Percentiles rank a stretch among this genome's conserved stretches.
Evolutionary conservation across 257 asterid species (phyloP).

Genomic region (Solanum okadae): DNA sequence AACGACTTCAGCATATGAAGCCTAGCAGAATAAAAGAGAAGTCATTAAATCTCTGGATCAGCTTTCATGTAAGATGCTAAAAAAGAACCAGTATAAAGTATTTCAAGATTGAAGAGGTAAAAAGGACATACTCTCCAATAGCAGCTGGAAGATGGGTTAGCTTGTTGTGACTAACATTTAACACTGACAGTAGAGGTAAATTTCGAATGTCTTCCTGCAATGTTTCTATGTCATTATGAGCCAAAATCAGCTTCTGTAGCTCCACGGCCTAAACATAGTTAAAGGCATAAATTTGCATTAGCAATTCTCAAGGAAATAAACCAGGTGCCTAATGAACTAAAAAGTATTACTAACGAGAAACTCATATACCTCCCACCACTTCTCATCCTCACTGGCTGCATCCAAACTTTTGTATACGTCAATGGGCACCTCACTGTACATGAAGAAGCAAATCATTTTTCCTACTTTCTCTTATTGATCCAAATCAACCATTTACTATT

Average conservation of each 20-base stretch:
- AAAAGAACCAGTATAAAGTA: neutral
- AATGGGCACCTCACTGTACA: conserved; percentile 70
- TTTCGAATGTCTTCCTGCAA: conserved; percentile 78
- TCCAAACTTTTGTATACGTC: conserved; percentile 81
- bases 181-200: conserved; percentile 49
- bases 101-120: neutral
- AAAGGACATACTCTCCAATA: conserved; percentile 73
- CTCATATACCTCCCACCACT: conserved; percentile 96
- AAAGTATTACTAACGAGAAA: neutral
- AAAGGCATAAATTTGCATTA: neutral
- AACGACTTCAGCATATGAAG: conserved; percentile 66
- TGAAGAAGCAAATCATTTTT: neutral
- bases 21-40: conserved; percentile 29
- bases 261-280: conserved; percentile 63
- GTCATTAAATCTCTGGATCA: neutral
- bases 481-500: neutral
- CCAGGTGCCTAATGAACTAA: neutral
- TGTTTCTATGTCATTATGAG: conserved; percentile 70
- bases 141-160: conserved; percentile 75
- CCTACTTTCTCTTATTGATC: neutral
- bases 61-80: neutral
- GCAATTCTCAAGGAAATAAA: neutral
- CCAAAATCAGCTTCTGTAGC: conserved; percentile 88
- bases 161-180: conserved; percentile 85
- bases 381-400: conserved; percentile 73